A percentile compares a stretch with the other conserved stretches of the same genome.
These are phyloP conservation scores for Ogataea salicorniae DNA, from an alignment of 805 yeast species.

Conservation along the genomic window DNA sequence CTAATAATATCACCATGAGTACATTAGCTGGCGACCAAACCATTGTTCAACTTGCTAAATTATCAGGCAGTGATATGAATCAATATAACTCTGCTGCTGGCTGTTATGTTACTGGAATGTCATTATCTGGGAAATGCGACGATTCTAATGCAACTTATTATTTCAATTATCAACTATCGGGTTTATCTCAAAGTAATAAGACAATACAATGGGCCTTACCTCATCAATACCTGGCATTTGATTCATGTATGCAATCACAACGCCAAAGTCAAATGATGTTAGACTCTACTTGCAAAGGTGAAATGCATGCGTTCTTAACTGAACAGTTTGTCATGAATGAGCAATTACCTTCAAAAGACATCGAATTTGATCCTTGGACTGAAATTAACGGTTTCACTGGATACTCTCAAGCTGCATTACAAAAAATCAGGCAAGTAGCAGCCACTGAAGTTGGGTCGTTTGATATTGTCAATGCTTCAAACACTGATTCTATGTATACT, in stretches of 20 bases:
- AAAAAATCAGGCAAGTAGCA: conserved; percentile 43
- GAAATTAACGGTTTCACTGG: conserved; percentile 35
- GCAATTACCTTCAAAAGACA: conserved; percentile 25
- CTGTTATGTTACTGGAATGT: conserved; percentile 46
- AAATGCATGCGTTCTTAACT: conserved; percentile 42
- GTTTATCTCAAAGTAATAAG: conserved; percentile 18
- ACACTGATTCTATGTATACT: conserved; percentile 82
- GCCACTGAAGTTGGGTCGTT: conserved; percentile 43
- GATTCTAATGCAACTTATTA: conserved; percentile 33
- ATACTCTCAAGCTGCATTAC: conserved; percentile 32
- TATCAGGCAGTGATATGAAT: conserved; percentile 33
- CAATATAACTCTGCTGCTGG: conserved; percentile 67
- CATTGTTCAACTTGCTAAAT: conserved; percentile 48
- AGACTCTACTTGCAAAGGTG: conserved; percentile 53
- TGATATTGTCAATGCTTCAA: conserved; percentile 52
- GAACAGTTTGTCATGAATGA: conserved; percentile 27
- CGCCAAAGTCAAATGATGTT: conserved; percentile 28
- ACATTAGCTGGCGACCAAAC: conserved; percentile 30
- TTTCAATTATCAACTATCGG: conserved; percentile 33
- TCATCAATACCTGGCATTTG: conserved; percentile 42
- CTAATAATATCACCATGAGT: conserved; percentile 22
- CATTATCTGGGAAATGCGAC: conserved; percentile 36
- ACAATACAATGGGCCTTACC: conserved; percentile 47
- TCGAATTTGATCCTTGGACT: conserved; percentile 57
- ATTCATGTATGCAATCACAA: conserved; percentile 15